Evolutionary conservation across 441 rosid species (phyloP).

Genomic region (Cnidoscolus chayamansa): DNA sequence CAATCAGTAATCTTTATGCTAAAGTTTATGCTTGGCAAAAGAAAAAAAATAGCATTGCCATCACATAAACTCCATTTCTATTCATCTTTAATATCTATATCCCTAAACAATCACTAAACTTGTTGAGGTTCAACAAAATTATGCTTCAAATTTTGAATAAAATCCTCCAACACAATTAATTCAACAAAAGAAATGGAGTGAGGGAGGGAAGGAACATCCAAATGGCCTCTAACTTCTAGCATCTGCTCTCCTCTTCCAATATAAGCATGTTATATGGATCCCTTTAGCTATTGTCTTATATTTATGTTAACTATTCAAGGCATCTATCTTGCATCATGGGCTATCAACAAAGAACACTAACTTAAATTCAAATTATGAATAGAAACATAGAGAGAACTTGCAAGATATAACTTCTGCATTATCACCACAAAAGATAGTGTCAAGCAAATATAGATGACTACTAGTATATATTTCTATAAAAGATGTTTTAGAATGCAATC

Average conservation of each 20-base stretch:
- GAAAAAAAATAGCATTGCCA: neutral
- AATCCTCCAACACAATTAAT: neutral
- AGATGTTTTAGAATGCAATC: constrained; percentile 12
- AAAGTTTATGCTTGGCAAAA: neutral
- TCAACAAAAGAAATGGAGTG: neutral
- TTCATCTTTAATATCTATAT: neutral
- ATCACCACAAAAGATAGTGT: neutral
- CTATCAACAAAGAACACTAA: neutral
- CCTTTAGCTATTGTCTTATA: neutral
- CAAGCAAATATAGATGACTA: neutral
- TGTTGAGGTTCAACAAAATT: neutral
- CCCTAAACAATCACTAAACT: neutral
- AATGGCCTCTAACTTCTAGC: constrained; percentile 10
- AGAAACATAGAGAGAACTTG: neutral
- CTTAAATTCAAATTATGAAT: neutral
- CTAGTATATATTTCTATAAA: neutral
- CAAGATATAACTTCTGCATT: neutral
- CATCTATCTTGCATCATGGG: neutral
- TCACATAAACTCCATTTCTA: neutral
- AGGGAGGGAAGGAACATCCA: neutral
- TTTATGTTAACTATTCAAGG: neutral
- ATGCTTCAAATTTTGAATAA: neutral
- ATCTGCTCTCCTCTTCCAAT: constrained; percentile 24
- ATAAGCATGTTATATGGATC: constrained; percentile 3
- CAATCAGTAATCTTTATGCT: neutral